phyloP scores from a whole-genome alignment of 2,329 filamentous ascomycete species.

The Colletotrichum abscissum region DNA sequence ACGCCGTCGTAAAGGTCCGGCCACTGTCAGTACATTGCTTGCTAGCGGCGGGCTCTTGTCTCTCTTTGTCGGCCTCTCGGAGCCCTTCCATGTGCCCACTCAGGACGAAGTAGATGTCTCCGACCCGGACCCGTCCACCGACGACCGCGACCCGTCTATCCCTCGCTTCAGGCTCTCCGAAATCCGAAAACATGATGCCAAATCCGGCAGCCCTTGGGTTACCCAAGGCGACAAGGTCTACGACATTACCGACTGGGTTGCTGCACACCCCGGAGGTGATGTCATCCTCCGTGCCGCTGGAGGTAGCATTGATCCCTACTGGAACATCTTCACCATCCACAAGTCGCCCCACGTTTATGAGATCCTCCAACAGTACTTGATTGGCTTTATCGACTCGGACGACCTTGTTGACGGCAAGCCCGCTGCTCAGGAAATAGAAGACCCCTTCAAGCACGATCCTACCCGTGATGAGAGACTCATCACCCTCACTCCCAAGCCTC shows the following conservation, averaged over 20 bases:
- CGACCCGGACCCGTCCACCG: constrained; percentile 30
- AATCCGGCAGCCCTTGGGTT: constrained; percentile 70
- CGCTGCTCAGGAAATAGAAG: constrained; percentile 64
- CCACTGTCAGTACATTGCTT: constrained; percentile 27
- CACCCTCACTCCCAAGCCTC: constrained; percentile 64
- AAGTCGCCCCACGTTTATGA: constrained; percentile 73
- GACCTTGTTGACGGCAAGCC: constrained; percentile 70
- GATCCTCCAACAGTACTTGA: constrained; percentile 72
- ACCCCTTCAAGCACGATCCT: constrained; percentile 69
- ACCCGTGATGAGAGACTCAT: constrained; percentile 61
- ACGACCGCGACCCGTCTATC: constrained; percentile 52
- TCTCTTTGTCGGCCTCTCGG: constrained; percentile 34
- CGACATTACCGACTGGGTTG: constrained; percentile 77
- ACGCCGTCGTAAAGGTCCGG: constrained; percentile 13
- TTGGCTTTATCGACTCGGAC: constrained; percentile 68
- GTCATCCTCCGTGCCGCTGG: constrained; percentile 76
- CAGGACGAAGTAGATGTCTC: constrained; percentile 17
- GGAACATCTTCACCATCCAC: constrained; percentile 78
- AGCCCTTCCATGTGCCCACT: constrained; percentile 25
- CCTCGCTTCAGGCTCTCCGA: constrained; percentile 63
- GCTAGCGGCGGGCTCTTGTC: constrained; percentile 36
- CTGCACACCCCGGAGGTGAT: constrained; percentile 73
- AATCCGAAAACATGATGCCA: constrained; percentile 63
- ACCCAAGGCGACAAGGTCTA: constrained; percentile 74
- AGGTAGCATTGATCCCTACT: constrained; percentile 73